Evolutionary conservation across 2,329 filamentous ascomycete species (phyloP).

Genomic region (Coleophoma crateriformis): DNA sequence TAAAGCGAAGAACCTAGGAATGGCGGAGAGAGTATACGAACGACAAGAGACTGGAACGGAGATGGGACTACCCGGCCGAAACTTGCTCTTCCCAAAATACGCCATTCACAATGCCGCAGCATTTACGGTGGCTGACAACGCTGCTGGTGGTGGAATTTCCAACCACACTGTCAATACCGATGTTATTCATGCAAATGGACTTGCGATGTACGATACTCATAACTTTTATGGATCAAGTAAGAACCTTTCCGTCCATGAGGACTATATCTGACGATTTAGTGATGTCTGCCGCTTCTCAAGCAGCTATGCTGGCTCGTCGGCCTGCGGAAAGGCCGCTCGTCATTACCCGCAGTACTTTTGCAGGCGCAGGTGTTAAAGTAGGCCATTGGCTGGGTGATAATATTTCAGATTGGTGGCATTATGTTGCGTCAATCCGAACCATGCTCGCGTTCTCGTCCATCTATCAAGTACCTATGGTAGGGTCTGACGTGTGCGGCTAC

Average conservation of each 20-base stretch:
- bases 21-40: slow-evolving; percentile 1
- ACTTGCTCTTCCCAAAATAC: slow-evolving; percentile 61
- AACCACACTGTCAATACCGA: slow-evolving; percentile 63
- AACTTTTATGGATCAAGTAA: slow-evolving; percentile 66
- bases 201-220: slow-evolving; percentile 69
- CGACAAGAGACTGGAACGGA: slow-evolving; percentile 31
- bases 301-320: slow-evolving; percentile 61
- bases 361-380: slow-evolving; percentile 62
- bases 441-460: slow-evolving; percentile 57
- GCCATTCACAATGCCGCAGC: slow-evolving; percentile 58
- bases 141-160: slow-evolving; percentile 39
- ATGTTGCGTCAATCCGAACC: slow-evolving; percentile 51
- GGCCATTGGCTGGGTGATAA: slow-evolving; percentile 58
- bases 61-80: slow-evolving; percentile 54
- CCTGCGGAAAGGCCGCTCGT: slow-evolving; percentile 61
- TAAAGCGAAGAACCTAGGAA: neutral
- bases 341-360: slow-evolving; percentile 72
- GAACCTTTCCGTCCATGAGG: slow-evolving; percentile 12
- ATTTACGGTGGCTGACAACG: slow-evolving; percentile 34
- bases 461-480: slow-evolving; percentile 65
- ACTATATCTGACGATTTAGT: slow-evolving; percentile 28
- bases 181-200: slow-evolving; percentile 61
- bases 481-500: slow-evolving; percentile 75
- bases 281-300: slow-evolving; percentile 63
- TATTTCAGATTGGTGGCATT: slow-evolving; percentile 50